Conservation (phyloP, 139 green algal species). For the Micromonas commoda region DNA sequence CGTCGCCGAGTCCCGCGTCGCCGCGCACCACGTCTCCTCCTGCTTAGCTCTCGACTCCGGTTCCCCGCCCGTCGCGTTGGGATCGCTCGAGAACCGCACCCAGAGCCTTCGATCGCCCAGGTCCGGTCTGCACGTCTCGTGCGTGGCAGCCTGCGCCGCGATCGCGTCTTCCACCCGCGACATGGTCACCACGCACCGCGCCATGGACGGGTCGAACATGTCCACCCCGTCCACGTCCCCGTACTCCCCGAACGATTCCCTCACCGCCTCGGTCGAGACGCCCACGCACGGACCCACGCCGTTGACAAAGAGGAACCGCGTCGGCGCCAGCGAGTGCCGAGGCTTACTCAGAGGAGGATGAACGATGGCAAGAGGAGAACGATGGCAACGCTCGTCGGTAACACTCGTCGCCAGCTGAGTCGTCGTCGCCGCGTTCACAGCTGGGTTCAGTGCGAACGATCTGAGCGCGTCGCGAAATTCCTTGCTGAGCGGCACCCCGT, state of each 20-base stretch:
- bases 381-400: too few relatives aligned
- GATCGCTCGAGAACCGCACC: background rate
- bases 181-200: background rate
- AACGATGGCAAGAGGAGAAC: too few relatives aligned
- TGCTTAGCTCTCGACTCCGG: constrained; percentile 44
- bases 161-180: background rate
- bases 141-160: too few relatives aligned
- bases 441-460: background rate
- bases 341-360: too few relatives aligned
- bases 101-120: background rate
- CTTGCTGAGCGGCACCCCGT: background rate
- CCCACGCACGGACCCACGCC: background rate
- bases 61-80: background rate
- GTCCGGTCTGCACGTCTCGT: background rate
- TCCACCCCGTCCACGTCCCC: background rate
- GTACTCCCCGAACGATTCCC: background rate
- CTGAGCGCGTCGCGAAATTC: background rate
- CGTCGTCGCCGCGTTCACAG: too few relatives aligned
- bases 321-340: too few relatives aligned
- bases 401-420: too few relatives aligned
- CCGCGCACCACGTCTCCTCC: constrained; percentile 48
- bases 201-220: background rate
- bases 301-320: background rate
- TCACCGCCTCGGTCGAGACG: background rate
- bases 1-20: constrained; percentile 27